Percentiles rank a stretch among this genome's conserved stretches.
phyloP scores from a whole-genome alignment of 768 basidiomycete genomes.

The Chalciporus chontae region DNA sequence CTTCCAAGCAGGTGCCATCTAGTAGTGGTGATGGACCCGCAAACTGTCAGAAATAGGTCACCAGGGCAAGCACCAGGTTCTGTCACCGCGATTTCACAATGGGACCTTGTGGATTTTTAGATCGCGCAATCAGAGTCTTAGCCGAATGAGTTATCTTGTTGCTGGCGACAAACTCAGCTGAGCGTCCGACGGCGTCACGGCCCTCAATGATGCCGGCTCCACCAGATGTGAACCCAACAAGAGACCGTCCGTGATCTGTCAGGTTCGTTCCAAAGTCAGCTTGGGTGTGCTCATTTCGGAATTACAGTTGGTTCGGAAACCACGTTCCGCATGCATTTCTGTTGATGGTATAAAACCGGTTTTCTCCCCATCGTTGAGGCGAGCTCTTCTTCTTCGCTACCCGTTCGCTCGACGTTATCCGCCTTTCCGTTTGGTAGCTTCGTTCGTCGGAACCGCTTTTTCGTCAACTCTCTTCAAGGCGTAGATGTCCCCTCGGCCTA shows the following conservation, averaged over 20 bases:
- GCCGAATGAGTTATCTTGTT: background rate
- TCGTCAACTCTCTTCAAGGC: background rate
- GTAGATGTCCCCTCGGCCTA: conserved; percentile 29
- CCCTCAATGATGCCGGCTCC: background rate
- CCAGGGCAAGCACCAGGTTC: background rate
- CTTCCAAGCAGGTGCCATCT: background rate
- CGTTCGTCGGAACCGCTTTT: conserved; percentile 1
- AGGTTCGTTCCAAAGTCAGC: background rate
- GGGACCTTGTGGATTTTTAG: background rate
- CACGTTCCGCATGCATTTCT: conserved; percentile 20
- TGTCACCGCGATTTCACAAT: background rate
- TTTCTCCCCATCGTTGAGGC: background rate
- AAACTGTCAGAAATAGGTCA: conserved; percentile 11
- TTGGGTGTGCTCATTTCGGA: background rate
- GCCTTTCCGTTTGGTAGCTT: background rate
- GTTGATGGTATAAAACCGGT: conserved; percentile 15
- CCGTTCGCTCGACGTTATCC: background rate
- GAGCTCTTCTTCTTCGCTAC: background rate
- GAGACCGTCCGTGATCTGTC: background rate
- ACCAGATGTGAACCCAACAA: background rate
- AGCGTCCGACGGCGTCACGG: background rate
- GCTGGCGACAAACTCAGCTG: too few relatives aligned
- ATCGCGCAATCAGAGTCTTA: background rate
- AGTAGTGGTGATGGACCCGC: background rate
- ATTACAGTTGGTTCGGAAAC: background rate